Evolutionary conservation across 2,329 filamentous ascomycete genomes (phyloP).

Genomic region (Lecanicillium sp.): DNA sequence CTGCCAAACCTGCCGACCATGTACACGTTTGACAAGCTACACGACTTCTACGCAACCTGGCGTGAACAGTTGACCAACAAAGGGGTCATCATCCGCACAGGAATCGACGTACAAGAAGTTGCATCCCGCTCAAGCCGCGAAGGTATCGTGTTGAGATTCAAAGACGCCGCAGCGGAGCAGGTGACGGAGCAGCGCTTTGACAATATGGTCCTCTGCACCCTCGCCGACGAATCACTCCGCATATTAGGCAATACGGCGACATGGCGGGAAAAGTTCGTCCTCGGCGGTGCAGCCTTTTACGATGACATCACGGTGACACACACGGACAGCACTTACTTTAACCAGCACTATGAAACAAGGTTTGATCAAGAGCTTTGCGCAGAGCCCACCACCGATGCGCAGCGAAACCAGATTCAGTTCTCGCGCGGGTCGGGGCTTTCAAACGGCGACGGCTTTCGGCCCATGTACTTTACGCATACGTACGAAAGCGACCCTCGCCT

Average conservation of each 20-base stretch:
- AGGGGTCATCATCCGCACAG: constrained; percentile 48
- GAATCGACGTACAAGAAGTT: constrained; percentile 47
- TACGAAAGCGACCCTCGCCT: constrained; percentile 48
- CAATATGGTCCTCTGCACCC: constrained; percentile 57
- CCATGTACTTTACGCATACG: constrained; percentile 59
- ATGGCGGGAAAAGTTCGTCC: constrained; percentile 55
- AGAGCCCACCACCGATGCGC: constrained; percentile 32
- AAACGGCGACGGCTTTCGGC: constrained; percentile 46
- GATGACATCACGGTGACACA: constrained; percentile 68
- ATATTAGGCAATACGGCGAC: constrained; percentile 51
- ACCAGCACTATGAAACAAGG: constrained; percentile 58
- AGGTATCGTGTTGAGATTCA: constrained; percentile 44
- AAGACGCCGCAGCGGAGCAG: constrained; percentile 43
- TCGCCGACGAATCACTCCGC: constrained; percentile 56
- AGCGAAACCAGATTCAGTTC: constrained; percentile 30
- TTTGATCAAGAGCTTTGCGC: constrained; percentile 45
- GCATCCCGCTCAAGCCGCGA: constrained; percentile 37
- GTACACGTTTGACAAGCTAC: constrained; percentile 58
- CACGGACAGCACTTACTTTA: constrained; percentile 57
- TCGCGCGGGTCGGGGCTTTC: constrained; percentile 36
- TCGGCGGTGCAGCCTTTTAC: constrained; percentile 62
- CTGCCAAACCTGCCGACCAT: constrained; percentile 55
- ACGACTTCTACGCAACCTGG: constrained; percentile 55
- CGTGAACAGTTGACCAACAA: constrained; percentile 41
- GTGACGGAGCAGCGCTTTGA: constrained; percentile 50